Evolutionary conservation across 495 filamentous ascomycete genomes (phyloP).

Genomic region (Penicillium coffeae): DNA sequence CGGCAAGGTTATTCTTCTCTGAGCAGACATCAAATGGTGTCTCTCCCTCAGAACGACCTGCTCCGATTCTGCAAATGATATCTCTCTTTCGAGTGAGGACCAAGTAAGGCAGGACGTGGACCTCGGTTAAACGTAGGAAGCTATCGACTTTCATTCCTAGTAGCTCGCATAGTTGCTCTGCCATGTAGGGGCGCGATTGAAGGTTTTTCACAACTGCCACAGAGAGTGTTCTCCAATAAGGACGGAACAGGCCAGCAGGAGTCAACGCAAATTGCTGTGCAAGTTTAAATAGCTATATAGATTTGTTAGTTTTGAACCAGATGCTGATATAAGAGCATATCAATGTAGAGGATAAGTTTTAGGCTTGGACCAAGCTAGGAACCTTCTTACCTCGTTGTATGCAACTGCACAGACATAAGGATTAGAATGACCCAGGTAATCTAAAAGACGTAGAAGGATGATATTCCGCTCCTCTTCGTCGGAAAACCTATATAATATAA

Average conservation of each 20-base stretch:
- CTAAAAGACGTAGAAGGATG: slow-evolving; percentile 73
- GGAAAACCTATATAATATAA: slow-evolving; percentile 42
- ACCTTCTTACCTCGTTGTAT: slow-evolving; percentile 65
- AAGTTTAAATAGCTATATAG: slow-evolving; percentile 54
- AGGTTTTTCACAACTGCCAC: slow-evolving; percentile 77
- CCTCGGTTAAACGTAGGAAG: slow-evolving; percentile 74
- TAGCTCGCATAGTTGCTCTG: slow-evolving; percentile 74
- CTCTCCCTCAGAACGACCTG: slow-evolving; percentile 61
- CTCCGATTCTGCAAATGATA: slow-evolving; percentile 74
- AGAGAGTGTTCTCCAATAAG: slow-evolving; percentile 82
- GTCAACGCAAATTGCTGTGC: slow-evolving; percentile 58
- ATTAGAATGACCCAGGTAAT: slow-evolving; percentile 83
- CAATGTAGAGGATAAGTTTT: no score
- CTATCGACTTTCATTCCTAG: slow-evolving; percentile 66
- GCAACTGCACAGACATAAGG: slow-evolving; percentile 72
- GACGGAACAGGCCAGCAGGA: slow-evolving; percentile 65
- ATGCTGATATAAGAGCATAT: no score
- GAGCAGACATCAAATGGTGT: slow-evolving; percentile 55
- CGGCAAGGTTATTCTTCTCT: slow-evolving; percentile 66
- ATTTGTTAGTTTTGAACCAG: slow-evolving; percentile 4
- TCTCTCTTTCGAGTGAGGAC: slow-evolving; percentile 73
- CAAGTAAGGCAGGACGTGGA: slow-evolving; percentile 77
- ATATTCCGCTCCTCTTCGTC: slow-evolving; percentile 79
- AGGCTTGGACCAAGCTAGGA: neutral
- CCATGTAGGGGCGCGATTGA: slow-evolving; percentile 72